A percentile compares a stretch with the other conserved stretches of the same genome.
phyloP scores from a whole-genome alignment of 2,329 filamentous ascomycete species.

The Xylaria sp. region DNA sequence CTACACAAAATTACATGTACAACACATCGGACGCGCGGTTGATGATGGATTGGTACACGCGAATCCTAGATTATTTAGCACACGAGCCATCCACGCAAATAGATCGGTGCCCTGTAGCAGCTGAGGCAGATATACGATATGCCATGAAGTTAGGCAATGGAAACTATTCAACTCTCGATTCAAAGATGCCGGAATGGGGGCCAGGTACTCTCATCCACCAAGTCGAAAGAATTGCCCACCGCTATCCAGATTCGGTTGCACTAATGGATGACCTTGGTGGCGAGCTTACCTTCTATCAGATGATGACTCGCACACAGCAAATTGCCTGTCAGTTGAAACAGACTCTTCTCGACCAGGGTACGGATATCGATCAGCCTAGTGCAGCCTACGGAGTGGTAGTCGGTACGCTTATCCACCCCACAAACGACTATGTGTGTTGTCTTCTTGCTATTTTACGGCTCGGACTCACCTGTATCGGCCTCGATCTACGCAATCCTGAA shows the following conservation, averaged over 20 bases:
- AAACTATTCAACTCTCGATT: no score
- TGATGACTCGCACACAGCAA: constrained; percentile 39
- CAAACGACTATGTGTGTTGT: constrained; percentile 14
- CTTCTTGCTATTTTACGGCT: constrained; percentile 44
- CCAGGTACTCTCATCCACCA: constrained; percentile 13
- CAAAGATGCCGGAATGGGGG: neutral
- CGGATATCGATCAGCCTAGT: constrained; percentile 44
- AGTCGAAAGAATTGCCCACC: constrained; percentile 4
- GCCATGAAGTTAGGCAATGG: constrained; percentile 1
- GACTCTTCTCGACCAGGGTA: no score
- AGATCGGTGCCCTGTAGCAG: constrained; percentile 2
- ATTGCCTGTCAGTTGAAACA: no score
- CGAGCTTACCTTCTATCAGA: neutral
- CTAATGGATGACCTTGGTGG: constrained; percentile 10
- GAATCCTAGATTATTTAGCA: neutral
- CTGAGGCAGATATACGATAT: neutral
- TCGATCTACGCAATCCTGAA: constrained; percentile 48
- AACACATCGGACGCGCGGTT: neutral
- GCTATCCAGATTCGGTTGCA: neutral
- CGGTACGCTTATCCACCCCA: constrained; percentile 49
- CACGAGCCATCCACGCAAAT: neutral
- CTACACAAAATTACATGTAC: constrained; percentile 16
- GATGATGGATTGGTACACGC: constrained; percentile 17
- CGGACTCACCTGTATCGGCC: constrained; percentile 48
- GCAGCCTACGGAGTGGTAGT: constrained; percentile 40